Evolutionary conservation across 2,329 filamentous ascomycete genomes (phyloP), one percentile per base, ranked within the genome.

Genomic region (Hysterium pulicare): DNA sequence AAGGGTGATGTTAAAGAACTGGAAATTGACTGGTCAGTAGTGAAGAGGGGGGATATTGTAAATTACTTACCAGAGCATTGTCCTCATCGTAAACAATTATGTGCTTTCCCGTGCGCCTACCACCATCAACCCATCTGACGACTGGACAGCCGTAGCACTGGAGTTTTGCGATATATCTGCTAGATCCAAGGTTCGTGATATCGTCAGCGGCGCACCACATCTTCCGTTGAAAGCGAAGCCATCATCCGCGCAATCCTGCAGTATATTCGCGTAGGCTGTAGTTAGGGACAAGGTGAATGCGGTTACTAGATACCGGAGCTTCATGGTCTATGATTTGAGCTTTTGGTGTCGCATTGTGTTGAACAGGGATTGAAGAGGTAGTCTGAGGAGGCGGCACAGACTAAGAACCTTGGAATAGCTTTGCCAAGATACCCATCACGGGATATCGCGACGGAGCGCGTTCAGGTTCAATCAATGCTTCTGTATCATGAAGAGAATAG

Each of bases 1-100:
- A 24, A 64, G 51, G 13, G 58, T 53, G 39, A 66, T 40, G 41
- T 64, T 63, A 41, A 60, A 57, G 41, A 63, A n/a, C n/a, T n/a
- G n/a, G n/a, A n/a, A n/a, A n/a, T n/a, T n/a, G n/a, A 49, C 62
- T 48, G 31, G 26, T 30, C n/a, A 9, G 26, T 30, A n/a, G 9
- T 61, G 33, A 34, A 22, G 20, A 19, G 20, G 7, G 22, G 28
- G 10, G 8, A 16, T 24, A 38, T n/a, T 6, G 40, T 21, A 39
- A 13, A 38, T 48, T 41, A 54, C 59, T 33, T 42, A 64, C 60
- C 33, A 64, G 37, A 23, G 57, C 49, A 36, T 59, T 51, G 28
- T 62, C 53, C 24, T 33, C 41, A 22, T n/a, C n/a, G n/a, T n/a
- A n/a, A n/a, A n/a, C n/a, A n/a, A n/a, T n/a, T n/a, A n/a, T 51